phyloP scores from a whole-genome alignment of 768 basidiomycete genomes.

The Neoboletus magnificus region DNA sequence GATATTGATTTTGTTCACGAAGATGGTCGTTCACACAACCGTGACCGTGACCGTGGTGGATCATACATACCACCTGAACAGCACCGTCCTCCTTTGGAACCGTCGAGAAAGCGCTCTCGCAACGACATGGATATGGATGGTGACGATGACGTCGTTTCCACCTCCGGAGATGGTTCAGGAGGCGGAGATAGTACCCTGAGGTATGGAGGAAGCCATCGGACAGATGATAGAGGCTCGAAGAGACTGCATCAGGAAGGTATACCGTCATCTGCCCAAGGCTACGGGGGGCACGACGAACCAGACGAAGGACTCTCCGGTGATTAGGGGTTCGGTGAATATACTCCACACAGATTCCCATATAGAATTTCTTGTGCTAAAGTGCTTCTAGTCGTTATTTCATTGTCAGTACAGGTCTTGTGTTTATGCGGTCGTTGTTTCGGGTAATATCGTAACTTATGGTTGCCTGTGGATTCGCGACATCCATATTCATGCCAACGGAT shows the following conservation, averaged over 20 bases:
- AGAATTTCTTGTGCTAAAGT: constrained; percentile 35
- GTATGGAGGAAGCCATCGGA: constrained; percentile 37
- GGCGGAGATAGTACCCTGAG: constrained; percentile 28
- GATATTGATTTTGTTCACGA: constrained; percentile 54
- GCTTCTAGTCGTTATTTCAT: constrained; percentile 15
- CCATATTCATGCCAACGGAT: constrained; percentile 22
- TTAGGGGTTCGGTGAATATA: constrained; percentile 29
- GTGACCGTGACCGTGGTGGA: constrained; percentile 39
- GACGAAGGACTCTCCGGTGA: constrained; percentile 32
- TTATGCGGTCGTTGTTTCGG: constrained; percentile 18
- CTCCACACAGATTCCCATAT: constrained; percentile 25
- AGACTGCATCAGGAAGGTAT: constrained; percentile 52
- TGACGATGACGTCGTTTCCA: constrained; percentile 44
- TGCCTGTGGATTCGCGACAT: constrained; percentile 7
- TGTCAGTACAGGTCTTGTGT: constrained; percentile 17
- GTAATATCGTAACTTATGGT: constrained; percentile 19
- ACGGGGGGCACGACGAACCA: constrained; percentile 29
- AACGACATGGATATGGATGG: constrained; percentile 65
- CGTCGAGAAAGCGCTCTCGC: constrained; percentile 54
- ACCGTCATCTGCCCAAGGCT: constrained; percentile 23
- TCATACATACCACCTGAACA: constrained; percentile 34
- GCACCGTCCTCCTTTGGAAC: constrained; percentile 40
- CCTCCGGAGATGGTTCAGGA: constrained; percentile 27
- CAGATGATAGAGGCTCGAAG: constrained; percentile 55
- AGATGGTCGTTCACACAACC: constrained; percentile 42